These are phyloP conservation scores for Albizia julibrissin DNA, from an alignment of 306 rosid genomes.

Conservation along the genomic window DNA sequence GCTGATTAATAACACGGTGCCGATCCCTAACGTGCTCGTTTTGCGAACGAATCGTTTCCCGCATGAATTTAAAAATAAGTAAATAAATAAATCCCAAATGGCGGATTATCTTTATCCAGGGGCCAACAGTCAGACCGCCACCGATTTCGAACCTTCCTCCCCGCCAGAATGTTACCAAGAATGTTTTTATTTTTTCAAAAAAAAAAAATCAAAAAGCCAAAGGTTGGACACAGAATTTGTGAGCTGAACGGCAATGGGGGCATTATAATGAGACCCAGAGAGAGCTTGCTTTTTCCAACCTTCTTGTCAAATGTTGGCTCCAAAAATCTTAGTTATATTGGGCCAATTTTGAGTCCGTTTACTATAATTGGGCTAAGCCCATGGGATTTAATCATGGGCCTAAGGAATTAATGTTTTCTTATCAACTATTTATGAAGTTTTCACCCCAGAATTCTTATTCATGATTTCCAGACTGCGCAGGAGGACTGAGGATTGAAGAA, in stretches of 20 bases:
- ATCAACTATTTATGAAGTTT: background rate
- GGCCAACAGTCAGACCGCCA: too few relatives aligned
- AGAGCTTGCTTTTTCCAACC: background rate
- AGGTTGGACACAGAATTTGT: conserved; percentile 18
- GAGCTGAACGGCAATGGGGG: background rate
- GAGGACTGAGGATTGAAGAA: background rate
- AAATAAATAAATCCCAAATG: background rate
- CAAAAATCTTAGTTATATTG: background rate
- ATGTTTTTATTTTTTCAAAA: too few relatives aligned
- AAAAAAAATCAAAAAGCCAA: background rate
- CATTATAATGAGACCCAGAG: conserved; percentile 13
- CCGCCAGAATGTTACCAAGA: too few relatives aligned
- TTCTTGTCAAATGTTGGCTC: background rate
- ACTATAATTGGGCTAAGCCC: background rate
- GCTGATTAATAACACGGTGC: too few relatives aligned
- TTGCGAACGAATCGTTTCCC: background rate
- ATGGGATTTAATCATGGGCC: background rate
- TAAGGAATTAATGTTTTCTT: background rate
- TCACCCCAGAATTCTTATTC: background rate
- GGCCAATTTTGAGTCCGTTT: background rate
- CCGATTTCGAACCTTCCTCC: background rate
- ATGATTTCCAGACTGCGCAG: background rate
- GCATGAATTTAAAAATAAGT: background rate
- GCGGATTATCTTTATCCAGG: too few relatives aligned
- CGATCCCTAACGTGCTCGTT: too few relatives aligned